Evolutionary conservation across 2,329 filamentous ascomycete genomes (phyloP), one percentile per base, ranked within the genome.

Genomic region (Shiraia bambusicola): DNA sequence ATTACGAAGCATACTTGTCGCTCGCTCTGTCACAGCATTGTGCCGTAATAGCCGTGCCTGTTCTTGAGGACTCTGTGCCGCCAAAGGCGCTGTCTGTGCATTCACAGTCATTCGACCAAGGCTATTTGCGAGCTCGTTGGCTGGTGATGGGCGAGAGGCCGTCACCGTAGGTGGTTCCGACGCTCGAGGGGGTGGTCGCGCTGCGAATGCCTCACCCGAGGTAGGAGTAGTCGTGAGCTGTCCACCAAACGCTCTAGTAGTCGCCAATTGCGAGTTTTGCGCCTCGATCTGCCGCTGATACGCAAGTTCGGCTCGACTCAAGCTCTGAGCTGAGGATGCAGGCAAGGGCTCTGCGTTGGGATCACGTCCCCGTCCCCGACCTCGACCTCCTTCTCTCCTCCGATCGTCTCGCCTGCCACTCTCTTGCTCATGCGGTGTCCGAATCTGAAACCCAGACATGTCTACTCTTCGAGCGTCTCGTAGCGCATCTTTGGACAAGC

Each of bases 201-300:
- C 71, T 10, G 76, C 69, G 37, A 67, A 68, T 11, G 69, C 63
- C 30, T 77, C 67, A 37, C 69, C 52, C 61, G 63, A 59, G n/a
- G 63, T 65, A 27, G 61, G 61, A 3, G 35, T 40, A 14, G 77
- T 66, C n/a, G 86, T 88, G 36, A 95, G 78, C 57, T 89, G 85
- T 6, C 90, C 89, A 30, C 91, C 90, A 72, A 96, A 96, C 2
- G 83, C 89, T 30, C 90, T 81, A 31, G 81, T 84, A 0, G 87
- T 82, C 0, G 88, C 79, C 0, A 89, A 88, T 61, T 94, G 89
- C 1, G 89, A 85, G 35, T 84, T 91, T 56, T 95, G 90, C 35
- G 97, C 89, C 28, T 90, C 91, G 76, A 95, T 83, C 60, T 95
- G 89, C 36, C 93, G 79, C 62, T 97, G 92, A 66, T 89, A 95